Evolutionary conservation across 2,329 filamentous ascomycete species (phyloP).

Genomic region (Aureobasidium musti): DNA sequence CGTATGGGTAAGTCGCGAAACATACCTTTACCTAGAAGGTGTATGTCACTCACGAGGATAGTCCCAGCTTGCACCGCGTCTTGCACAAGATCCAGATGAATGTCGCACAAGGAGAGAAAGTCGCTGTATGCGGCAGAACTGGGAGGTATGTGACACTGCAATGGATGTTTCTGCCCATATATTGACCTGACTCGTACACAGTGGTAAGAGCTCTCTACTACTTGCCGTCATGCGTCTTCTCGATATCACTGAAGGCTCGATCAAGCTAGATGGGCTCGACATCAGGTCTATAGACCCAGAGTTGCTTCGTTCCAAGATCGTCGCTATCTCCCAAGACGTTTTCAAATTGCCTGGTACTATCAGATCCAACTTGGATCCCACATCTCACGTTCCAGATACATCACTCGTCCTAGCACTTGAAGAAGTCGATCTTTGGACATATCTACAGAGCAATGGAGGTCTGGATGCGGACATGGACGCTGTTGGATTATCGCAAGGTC

Average conservation of each 20-base stretch:
- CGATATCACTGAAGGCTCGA: slow-evolving; percentile 47
- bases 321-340: slow-evolving; percentile 55
- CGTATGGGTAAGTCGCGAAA: neutral
- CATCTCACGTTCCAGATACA: slow-evolving; percentile 38
- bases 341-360: slow-evolving; percentile 54
- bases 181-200: no score
- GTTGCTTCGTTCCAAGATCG: slow-evolving; percentile 44
- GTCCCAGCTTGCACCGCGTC: no score
- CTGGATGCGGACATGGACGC: no score
- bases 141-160: no score
- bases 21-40: no score
- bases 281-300: slow-evolving; percentile 38
- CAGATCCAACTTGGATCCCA: slow-evolving; percentile 33
- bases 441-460: no score
- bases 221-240: slow-evolving; percentile 54
- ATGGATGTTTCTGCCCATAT: no score
- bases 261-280: slow-evolving; percentile 50
- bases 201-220: slow-evolving; percentile 55
- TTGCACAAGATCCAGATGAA: no score
- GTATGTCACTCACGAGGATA: no score
- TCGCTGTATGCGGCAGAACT: slow-evolving; percentile 56
- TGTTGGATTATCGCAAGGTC: no score
- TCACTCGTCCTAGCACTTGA: slow-evolving; percentile 46
- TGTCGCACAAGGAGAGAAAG: slow-evolving; percentile 50
- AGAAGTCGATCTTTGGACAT: no score